phyloP scores from a whole-genome alignment of 2,329 filamentous ascomycete genomes.

The Cercospora zeina region DNA sequence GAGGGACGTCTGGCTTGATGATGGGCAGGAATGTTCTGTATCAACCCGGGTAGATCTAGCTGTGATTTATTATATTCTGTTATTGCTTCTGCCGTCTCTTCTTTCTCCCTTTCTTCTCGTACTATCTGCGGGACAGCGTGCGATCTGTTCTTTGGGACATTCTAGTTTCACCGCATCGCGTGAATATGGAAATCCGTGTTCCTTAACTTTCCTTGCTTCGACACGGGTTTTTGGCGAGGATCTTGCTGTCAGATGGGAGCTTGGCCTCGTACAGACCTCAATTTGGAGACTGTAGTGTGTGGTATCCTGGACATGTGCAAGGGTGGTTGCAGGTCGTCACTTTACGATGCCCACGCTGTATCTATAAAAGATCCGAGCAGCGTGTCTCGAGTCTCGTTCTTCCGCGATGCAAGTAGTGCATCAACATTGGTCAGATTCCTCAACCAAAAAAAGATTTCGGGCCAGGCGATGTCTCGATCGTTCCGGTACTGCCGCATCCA shows the following conservation, averaged over 20 bases:
- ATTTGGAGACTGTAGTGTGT: neutral
- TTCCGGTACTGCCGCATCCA: neutral
- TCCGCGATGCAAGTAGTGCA: neutral
- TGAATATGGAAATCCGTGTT: neutral
- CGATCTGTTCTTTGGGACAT: neutral
- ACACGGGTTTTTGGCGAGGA: neutral
- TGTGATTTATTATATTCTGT: neutral
- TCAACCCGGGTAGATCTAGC: neutral
- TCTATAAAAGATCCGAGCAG: neutral
- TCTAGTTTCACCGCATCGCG: neutral
- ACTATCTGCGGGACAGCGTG: neutral
- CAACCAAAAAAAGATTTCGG: no score
- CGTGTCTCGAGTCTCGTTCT: no score
- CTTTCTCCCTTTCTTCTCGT: neutral
- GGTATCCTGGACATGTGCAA: neutral
- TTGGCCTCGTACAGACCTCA: neutral
- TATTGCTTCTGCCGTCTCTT: neutral
- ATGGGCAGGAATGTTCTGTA: neutral
- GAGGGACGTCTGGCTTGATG: neutral
- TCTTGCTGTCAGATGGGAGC: neutral
- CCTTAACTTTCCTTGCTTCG: constrained; percentile 1
- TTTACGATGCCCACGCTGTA: neutral
- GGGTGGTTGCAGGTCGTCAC: neutral
- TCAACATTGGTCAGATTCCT: no score
- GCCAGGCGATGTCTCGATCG: neutral